A percentile compares a stretch with the other conserved stretches of the same genome.
These are phyloP conservation scores for Trichoderma sp. DNA, from an alignment of 2,329 filamentous ascomycete species.

Conservation along the genomic window DNA sequence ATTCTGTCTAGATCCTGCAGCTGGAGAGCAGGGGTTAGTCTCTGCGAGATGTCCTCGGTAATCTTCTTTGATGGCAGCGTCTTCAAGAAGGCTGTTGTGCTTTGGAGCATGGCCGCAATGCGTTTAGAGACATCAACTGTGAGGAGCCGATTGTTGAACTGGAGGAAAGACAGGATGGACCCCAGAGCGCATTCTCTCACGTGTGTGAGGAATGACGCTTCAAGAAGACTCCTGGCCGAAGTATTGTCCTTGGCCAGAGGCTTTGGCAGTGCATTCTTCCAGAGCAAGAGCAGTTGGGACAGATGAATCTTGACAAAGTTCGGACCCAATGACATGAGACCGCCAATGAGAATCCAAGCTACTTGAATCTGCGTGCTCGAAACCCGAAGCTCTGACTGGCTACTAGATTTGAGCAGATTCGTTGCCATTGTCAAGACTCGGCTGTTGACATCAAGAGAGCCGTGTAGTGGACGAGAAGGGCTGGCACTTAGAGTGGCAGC, in stretches of 20 bases:
- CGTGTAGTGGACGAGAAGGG: conserved; percentile 82
- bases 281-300: conserved; percentile 85
- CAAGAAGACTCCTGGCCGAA: conserved; percentile 75
- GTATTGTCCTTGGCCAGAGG: conserved; percentile 92
- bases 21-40: conserved; percentile 80
- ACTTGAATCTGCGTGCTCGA: conserved; percentile 96
- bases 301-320: conserved; percentile 99
- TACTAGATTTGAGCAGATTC: conserved; percentile 85
- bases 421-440: conserved; percentile 88
- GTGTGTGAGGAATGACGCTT: conserved; percentile 89
- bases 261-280: conserved; percentile 96
- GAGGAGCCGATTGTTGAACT: conserved; percentile 87
- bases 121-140: conserved; percentile 93
- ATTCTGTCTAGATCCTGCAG: conserved; percentile 88
- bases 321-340: conserved; percentile 91
- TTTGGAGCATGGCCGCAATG: conserved; percentile 91
- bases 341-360: conserved; percentile 95
- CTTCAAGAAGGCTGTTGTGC: conserved; percentile 85
- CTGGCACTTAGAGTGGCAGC: conserved; percentile 89
- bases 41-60: conserved; percentile 80
- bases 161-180: conserved; percentile 85
- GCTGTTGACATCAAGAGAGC: conserved; percentile 93
- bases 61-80: conserved; percentile 79
- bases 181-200: conserved; percentile 92
- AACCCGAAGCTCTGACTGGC: conserved; percentile 83